phyloP scores from a whole-genome alignment of 352 stramenopile genomes.

The Globisporangium yorkense region DNA sequence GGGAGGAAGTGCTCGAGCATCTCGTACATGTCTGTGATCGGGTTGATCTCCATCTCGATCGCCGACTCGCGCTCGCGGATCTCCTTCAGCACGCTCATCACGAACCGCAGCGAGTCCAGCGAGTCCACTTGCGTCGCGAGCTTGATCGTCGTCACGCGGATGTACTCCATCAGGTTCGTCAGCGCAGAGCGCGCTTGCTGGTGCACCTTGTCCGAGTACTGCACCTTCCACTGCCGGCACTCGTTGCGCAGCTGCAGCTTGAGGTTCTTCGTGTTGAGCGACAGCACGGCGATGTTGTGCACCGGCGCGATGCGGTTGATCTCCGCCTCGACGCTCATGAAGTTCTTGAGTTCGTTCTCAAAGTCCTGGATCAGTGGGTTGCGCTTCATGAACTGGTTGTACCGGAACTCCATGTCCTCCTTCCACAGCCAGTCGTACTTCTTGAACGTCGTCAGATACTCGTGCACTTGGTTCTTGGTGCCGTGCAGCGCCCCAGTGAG shows the following conservation, averaged over 20 bases:
- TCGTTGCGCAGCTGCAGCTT: slow-evolving; percentile 84
- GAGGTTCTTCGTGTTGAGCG: slow-evolving; percentile 85
- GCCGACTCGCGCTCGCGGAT: slow-evolving; percentile 79
- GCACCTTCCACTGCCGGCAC: slow-evolving; percentile 81
- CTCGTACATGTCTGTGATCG: slow-evolving; percentile 87
- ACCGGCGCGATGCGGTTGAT: slow-evolving; percentile 75
- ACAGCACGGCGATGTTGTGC: slow-evolving; percentile 83
- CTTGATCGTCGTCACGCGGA: slow-evolving; percentile 68
- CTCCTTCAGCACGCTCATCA: slow-evolving; percentile 84
- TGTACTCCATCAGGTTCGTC: slow-evolving; percentile 72
- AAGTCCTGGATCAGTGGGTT: slow-evolving; percentile 82
- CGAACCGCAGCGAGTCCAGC: slow-evolving; percentile 67
- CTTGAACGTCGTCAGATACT: slow-evolving; percentile 79
- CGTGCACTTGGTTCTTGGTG: slow-evolving; percentile 81
- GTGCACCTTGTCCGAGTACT: slow-evolving; percentile 82
- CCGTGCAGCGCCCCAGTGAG: slow-evolving; percentile 78
- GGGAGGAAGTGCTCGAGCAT: slow-evolving; percentile 88
- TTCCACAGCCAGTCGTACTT: slow-evolving; percentile 91
- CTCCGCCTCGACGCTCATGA: slow-evolving; percentile 75
- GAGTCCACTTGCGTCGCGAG: slow-evolving; percentile 60
- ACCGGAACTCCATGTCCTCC: slow-evolving; percentile 84
- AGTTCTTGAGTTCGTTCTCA: slow-evolving; percentile 71
- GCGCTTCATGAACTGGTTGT: slow-evolving; percentile 81
- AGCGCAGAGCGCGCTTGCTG: slow-evolving; percentile 62
- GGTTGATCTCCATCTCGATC: slow-evolving; percentile 88